Base-by-base conservation (phyloP, 225 moss, liverwort and hornwort genomes). In the Straminergon stramineum region DNA sequence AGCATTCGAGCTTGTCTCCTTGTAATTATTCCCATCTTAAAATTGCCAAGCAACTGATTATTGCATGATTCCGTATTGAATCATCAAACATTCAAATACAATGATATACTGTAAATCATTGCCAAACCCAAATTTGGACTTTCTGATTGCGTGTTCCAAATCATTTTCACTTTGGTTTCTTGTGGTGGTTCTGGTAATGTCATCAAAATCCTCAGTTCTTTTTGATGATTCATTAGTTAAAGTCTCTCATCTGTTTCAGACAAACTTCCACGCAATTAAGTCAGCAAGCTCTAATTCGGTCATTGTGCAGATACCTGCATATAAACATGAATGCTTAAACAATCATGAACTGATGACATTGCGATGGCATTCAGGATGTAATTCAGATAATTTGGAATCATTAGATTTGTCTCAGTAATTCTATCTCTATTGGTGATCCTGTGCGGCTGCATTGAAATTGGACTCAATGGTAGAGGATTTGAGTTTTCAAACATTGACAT, bases 1-100 rank as follows among this genome's bases (percentile, higher is more conserved):
- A 89, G 75, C 88, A 70, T n/a, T 90, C 55, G 17, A 82, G 86
- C 86, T 92, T 9, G 65, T 62, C 87, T 79, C 84, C 68, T 75
- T 84, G 91, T 89, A 91, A 85, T 75, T 92, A 89, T 26, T 75
- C 75, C 83, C 66, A 55, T 74, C 67, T 83, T 43, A 35, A 74
- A 84, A 35, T 57, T 75, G 22, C 52, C 57, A 51, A 71, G 34
- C 63, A 71, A 71, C 88, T 88, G 84, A 86, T 81, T 84, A 63
- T 82, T 88, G 81, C 41, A 82, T 81, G 53, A 87, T 74, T 79
- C 70, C 34, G 28, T 66, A 23, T 66, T 34, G 83, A 75, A 84
- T 80, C 51, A 73, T 74, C 48, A 80, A 64, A 63, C 35, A 48
- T 90, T 86, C 88, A 88, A 55, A 20, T 58, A 30, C 73, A 53